Evolutionary conservation across 306 rosid genomes (phyloP), one percentile per base, ranked within the genome.

Genomic region (Rosa lucieae): DNA sequence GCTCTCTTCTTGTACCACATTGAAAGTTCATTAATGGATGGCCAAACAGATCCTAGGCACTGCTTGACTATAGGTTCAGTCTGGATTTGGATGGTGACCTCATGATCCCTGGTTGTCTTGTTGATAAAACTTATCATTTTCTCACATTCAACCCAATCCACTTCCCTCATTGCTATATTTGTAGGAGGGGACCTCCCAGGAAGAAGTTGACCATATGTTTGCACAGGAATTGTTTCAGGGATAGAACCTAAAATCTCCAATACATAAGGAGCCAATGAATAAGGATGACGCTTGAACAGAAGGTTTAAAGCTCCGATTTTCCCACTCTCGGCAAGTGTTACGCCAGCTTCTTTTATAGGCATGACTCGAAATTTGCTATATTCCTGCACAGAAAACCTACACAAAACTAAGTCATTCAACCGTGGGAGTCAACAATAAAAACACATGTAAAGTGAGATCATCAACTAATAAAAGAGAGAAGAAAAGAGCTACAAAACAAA

Each of bases 71-170:
- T 87, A 71, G 98, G 94, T 86, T 95, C 99, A 3, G 99, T 95
- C 85, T 81, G 85, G 73, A 90, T 76, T 84, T 85, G 96, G 77
- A 85, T 80, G 75, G 79, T 84, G 81, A 85, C 80, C 82, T 84
- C 91, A 76, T 83, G 71, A 74, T 78, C 85, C 72, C 86, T 72
- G 53, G 88, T 86, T 69, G 88, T 82, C 51, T 77, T 81, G 66
- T 76, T 81, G 40, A 91, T 84, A 88, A 86, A 91, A 78, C 26
- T 71, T 80, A 88, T 72, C 97, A 88, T 93, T 83, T 95, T 85
- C 82, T 87, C 85, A 75, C 99, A 93, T 90, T 95, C 99, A 88
- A 95, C 99, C 99, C 99, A 95, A 87, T 95, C 99, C 74, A 90
- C 92, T 74, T 89, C 92, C 90, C 99, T 93, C 83, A 91, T 90